Evolutionary conservation across 1,284 basidiomycete genomes (phyloP).

Genomic region (Pseudozyma tsukubaensis): DNA sequence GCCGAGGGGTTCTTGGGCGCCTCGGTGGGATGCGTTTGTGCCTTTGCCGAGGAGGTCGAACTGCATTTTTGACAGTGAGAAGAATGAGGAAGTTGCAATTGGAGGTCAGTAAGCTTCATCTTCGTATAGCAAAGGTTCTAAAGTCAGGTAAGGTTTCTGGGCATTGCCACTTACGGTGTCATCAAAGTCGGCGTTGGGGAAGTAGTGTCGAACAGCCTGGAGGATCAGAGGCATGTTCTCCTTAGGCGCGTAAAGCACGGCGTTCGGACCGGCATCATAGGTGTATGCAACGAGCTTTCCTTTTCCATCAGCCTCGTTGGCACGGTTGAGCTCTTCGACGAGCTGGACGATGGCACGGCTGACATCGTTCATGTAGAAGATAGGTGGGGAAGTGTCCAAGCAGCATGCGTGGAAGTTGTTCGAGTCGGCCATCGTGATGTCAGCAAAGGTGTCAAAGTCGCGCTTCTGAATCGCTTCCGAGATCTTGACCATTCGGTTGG

Average conservation of each 20-base stretch:
- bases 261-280: slow-evolving; percentile 97
- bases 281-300: slow-evolving; percentile 91
- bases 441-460: slow-evolving; percentile 90
- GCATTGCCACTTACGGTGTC: slow-evolving; percentile 56
- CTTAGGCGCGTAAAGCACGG: slow-evolving; percentile 91
- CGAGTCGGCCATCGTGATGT: slow-evolving; percentile 94
- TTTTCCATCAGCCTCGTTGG: slow-evolving; percentile 73
- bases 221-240: slow-evolving; percentile 56
- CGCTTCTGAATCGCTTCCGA: slow-evolving; percentile 79
- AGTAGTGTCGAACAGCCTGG: slow-evolving; percentile 64
- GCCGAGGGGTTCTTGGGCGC: slow-evolving; percentile 43
- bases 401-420: slow-evolving; percentile 93
- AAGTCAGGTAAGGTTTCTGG: not conserved
- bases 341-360: slow-evolving; percentile 71
- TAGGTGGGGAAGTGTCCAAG: slow-evolving; percentile 95
- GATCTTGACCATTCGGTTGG: slow-evolving; percentile 85
- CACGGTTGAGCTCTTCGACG: slow-evolving; percentile 93
- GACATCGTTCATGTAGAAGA: slow-evolving; percentile 99
- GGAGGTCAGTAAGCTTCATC: not conserved
- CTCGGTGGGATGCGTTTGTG: slow-evolving; percentile 59
- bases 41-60: slow-evolving; percentile 63
- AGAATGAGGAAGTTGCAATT: not conserved
- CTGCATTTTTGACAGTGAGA: slow-evolving; percentile 6
- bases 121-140: not conserved
- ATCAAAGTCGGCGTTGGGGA: slow-evolving; percentile 67